Conservation (phyloP, 2,329 filamentous ascomycete species). For the Graphilbum fragrans region DNA sequence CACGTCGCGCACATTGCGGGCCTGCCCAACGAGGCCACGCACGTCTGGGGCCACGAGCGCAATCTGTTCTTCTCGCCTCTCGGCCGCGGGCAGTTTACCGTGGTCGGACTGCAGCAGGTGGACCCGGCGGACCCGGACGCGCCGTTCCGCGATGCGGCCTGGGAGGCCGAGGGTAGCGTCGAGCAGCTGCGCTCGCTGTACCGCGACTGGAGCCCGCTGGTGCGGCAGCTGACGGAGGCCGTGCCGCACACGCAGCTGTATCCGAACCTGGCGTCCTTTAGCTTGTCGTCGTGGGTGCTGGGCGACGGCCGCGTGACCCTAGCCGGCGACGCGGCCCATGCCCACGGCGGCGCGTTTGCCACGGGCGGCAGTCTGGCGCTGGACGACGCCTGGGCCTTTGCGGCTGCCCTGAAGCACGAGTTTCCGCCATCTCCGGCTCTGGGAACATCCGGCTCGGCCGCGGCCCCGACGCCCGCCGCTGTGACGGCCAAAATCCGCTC, state of each 20-base stretch:
- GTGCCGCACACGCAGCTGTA: slow-evolving; percentile 27
- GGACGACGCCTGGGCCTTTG: slow-evolving; percentile 29
- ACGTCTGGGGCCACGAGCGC: slow-evolving; percentile 29
- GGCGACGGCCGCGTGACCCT: slow-evolving; percentile 21
- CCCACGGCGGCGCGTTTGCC: slow-evolving; percentile 27
- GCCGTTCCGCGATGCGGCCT: slow-evolving; percentile 17
- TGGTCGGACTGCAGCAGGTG: slow-evolving; percentile 27
- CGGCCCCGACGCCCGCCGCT: slow-evolving; percentile 12
- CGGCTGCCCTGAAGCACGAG: slow-evolving; percentile 23
- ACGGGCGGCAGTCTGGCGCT: slow-evolving; percentile 26
- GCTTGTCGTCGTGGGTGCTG: slow-evolving; percentile 28
- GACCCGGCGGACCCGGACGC: slow-evolving; percentile 20
- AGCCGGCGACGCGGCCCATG: slow-evolving; percentile 26
- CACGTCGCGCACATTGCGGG: slow-evolving; percentile 25
- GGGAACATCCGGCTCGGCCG: too few species aligned
- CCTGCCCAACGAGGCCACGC: slow-evolving; percentile 27
- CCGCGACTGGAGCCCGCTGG: slow-evolving; percentile 28
- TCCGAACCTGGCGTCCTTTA: slow-evolving; percentile 27
- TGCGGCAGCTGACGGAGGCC: slow-evolving; percentile 25
- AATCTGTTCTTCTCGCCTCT: slow-evolving; percentile 30
- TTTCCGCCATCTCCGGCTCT: too few species aligned
- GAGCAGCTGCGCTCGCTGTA: slow-evolving; percentile 22
- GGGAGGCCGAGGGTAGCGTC: slow-evolving; percentile 26
- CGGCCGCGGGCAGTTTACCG: slow-evolving; percentile 27
- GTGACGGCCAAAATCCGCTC: background rate